Percentiles rank a stretch among this genome's conserved stretches.
Conservation (phyloP, 2,329 filamentous ascomycete genomes). For the Claviceps paspali region DNA sequence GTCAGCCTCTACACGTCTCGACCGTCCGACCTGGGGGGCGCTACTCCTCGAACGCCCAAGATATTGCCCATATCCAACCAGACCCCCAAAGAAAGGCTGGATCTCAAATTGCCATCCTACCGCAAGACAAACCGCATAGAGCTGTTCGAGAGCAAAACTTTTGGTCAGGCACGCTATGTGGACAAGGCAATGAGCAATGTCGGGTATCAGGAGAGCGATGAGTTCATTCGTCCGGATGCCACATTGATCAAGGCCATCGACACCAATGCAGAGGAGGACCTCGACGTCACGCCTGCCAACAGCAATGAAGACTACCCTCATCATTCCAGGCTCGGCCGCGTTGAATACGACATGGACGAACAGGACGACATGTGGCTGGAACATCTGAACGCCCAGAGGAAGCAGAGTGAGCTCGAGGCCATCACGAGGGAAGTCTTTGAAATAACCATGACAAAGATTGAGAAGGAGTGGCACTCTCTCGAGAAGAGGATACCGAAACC, state of each 20-base stretch:
- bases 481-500: constrained; percentile 96
- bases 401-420: constrained; percentile 56
- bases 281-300: constrained; percentile 25
- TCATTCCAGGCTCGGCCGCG: constrained; percentile 48
- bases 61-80: constrained; percentile 65
- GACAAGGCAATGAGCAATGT: constrained; percentile 94
- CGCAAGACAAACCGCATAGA: constrained; percentile 66
- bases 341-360: constrained; percentile 99
- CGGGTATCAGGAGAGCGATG: constrained; percentile 88
- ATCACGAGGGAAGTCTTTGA: constrained; percentile 93
- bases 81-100: constrained; percentile 65
- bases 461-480: constrained; percentile 94
- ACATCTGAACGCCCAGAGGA: constrained; percentile 63
- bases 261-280: constrained; percentile 42
- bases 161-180: constrained; percentile 79
- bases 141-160: constrained; percentile 69
- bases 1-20: constrained; percentile 38
- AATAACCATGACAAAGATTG: constrained; percentile 96
- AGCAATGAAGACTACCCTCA: constrained; percentile 16
- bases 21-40: constrained; percentile 23
- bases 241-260: constrained; percentile 52
- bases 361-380: constrained; percentile 96
- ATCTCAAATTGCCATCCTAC: constrained; percentile 61
- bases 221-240: constrained; percentile 64
- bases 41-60: constrained; percentile 41